Conservation (phyloP, 2,329 filamentous ascomycete species). For the Calonectria crousiana region DNA sequence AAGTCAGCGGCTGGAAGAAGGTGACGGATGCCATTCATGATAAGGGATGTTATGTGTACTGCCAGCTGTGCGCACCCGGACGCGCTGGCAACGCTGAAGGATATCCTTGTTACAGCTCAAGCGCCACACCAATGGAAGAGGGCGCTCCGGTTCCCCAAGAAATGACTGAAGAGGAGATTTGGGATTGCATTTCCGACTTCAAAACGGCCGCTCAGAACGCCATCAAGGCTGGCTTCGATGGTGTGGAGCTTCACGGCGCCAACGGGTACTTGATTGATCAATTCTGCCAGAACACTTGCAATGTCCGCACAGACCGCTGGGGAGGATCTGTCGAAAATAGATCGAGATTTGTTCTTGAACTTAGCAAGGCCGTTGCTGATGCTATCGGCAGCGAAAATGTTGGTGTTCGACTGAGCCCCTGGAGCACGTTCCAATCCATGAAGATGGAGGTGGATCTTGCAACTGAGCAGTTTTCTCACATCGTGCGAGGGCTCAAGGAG, state of each 20-base stretch:
- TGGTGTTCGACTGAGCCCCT: slow-evolving; percentile 69
- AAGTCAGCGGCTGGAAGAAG: slow-evolving; percentile 17
- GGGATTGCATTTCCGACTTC: slow-evolving; percentile 5
- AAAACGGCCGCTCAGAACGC: slow-evolving; percentile 51
- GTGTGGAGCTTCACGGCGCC: slow-evolving; percentile 63
- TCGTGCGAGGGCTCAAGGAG: slow-evolving; percentile 49
- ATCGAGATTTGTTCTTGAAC: background rate
- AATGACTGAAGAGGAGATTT: slow-evolving; percentile 6
- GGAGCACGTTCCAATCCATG: slow-evolving; percentile 71
- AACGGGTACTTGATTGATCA: background rate
- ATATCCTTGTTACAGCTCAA: background rate
- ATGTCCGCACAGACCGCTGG: background rate
- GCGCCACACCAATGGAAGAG: background rate
- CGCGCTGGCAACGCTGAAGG: background rate
- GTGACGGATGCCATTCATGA: slow-evolving; percentile 18
- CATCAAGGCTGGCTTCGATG: slow-evolving; percentile 74
- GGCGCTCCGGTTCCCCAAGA: background rate
- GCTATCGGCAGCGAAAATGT: slow-evolving; percentile 49
- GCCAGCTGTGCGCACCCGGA: background rate
- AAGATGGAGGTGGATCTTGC: slow-evolving; percentile 64
- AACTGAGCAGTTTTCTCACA: slow-evolving; percentile 69
- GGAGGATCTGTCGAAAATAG: background rate
- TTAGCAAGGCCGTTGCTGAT: background rate
- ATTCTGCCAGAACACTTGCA: background rate
- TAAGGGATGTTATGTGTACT: background rate